Evolutionary conservation across 2,329 filamentous ascomycete genomes (phyloP), one percentile per base, ranked within the genome.

Genomic region (Uncinocarpus reesii): DNA sequence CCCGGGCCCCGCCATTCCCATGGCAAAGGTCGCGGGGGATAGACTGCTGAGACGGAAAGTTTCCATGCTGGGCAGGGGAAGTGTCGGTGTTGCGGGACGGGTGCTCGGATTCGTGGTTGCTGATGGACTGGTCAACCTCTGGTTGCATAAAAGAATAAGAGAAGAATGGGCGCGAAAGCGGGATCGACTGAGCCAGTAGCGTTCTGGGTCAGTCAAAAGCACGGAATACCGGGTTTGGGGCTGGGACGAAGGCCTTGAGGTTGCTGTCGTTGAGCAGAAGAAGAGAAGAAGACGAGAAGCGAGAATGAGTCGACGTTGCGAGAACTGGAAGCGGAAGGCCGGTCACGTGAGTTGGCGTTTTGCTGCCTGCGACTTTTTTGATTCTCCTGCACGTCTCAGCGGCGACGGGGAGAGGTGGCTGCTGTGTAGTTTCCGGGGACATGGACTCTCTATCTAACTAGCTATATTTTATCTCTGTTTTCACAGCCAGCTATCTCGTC

Each of bases 81-180:
- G 54, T 40, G 41, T 56, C 54, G 61, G 58, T 59, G 20, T 15
- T 47, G 65, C 55, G 58, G 57, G 63, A 57, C 60, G 62, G 60
- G 57, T 68, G 60, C 59, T 64, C 54, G 56, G 63, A 59, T 52
- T 61, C 60, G 58, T 63, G 65, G 65, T 68, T 68, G 67, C 70
- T 69, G 62, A 64, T 68, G 63, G 66, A 67, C 68, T 71, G 65
- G 61, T 69, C 60, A 59, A 71, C 66, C 75, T 75, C 77, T 72
- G 78, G 65, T 74, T 78, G 78, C 79, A 82, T 82, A 81, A 75
- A 81, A 81, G 29, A 31, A 64, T 61, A 62, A 65, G 61, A 58
- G 57, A 55, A 55, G 57, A 57, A 60, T 51, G 55, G 52, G 50
- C 44, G 50, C 54, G 57, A 55, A 57, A 18, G 10, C 13, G 21